Evolutionary conservation across 352 stramenopile genomes (phyloP), one percentile per base, ranked within the genome.

Genomic region (Globisporangium alternatum): DNA sequence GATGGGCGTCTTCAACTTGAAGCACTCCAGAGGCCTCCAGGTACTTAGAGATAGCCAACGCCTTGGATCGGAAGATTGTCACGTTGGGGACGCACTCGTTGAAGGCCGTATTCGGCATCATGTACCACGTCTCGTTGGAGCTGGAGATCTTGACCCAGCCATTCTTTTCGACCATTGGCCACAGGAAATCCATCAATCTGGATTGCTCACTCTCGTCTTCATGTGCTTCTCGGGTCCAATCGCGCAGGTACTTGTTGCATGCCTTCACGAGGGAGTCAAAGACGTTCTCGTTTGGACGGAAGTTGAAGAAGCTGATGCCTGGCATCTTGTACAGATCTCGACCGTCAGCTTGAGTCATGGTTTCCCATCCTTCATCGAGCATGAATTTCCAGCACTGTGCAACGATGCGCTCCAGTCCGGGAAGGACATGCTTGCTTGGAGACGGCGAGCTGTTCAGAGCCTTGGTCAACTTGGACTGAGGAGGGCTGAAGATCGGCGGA

Each of bases 251-350:
- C 44, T 75, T 68, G 31, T 62, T 61, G 35, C 76, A 90, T 5
- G 87, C 85, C 43, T 80, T 81, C 44, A 77, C 74, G 12, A 91
- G 68, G n/a, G 75, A 76, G 56, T 92, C 80, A 25, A 94, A 92
- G n/a, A 95, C 74, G 31, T 82, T 93, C 52, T 87, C 75, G 53
- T 91, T 89, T 7, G 86, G 85, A 2, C 74, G 63, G 39, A 93
- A 83, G 35, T 89, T 75, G 30, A 87, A 82, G 63, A 93, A 95
- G 56, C 67, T 75, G 2, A 79, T 76, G 43, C 72, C 80, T 1
- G 87, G 85, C 72, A 88, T 89, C 35, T 78, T 86, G 73, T 88
- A 92, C n/a, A 89, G 58, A 49, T 82, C 64, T 22, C 74, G 51
- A 12, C 83, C 80, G 54, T 88, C 61, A 7, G 61, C 68, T 54